phyloP scores from a whole-genome alignment of 2,329 filamentous ascomycete genomes.

The Macroventuria anomochaeta region DNA sequence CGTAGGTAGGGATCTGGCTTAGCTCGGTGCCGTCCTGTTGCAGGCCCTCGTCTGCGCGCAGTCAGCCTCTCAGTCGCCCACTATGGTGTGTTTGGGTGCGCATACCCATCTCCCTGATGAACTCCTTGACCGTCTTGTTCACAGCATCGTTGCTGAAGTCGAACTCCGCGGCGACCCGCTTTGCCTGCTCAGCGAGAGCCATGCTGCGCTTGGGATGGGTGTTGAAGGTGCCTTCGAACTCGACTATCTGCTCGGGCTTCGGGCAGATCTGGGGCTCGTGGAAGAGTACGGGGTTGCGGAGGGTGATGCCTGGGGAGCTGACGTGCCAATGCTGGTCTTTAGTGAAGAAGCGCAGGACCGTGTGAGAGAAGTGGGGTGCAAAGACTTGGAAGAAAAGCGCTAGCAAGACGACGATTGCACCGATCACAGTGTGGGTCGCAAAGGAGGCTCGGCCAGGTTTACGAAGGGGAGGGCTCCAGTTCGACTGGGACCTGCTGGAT shows the following conservation, averaged over 20 bases:
- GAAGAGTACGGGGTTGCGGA: slow-evolving; percentile 35
- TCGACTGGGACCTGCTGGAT: slow-evolving; percentile 21
- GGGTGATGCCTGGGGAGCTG: slow-evolving; percentile 28
- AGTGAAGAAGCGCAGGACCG: slow-evolving; percentile 35
- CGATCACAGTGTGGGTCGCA: slow-evolving; percentile 34
- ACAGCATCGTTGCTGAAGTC: slow-evolving; percentile 81
- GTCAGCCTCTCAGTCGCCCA: slow-evolving; percentile 22
- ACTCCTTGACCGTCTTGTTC: slow-evolving; percentile 82
- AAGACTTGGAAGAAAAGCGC: slow-evolving; percentile 45
- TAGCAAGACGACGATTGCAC: slow-evolving; percentile 43
- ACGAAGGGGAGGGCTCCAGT: slow-evolving; percentile 18
- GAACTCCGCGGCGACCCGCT: slow-evolving; percentile 82
- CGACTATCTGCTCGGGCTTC: slow-evolving; percentile 34
- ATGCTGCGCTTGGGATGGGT: slow-evolving; percentile 52
- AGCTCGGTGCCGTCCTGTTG: slow-evolving; percentile 78
- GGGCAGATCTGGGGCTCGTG: slow-evolving; percentile 39
- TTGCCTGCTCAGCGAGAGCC: slow-evolving; percentile 71
- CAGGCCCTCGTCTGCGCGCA: slow-evolving; percentile 75
- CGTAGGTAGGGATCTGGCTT: slow-evolving; percentile 96
- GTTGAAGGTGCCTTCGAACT: slow-evolving; percentile 45
- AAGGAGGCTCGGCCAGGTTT: slow-evolving; percentile 22
- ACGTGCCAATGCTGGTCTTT: slow-evolving; percentile 26
- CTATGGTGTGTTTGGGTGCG: slow-evolving; percentile 12
- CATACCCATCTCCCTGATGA: slow-evolving; percentile 80
- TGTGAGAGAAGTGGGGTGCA: slow-evolving; percentile 46